Base-by-base conservation (phyloP, 768 basidiomycete genomes). In the Mycena alexandri region DNA sequence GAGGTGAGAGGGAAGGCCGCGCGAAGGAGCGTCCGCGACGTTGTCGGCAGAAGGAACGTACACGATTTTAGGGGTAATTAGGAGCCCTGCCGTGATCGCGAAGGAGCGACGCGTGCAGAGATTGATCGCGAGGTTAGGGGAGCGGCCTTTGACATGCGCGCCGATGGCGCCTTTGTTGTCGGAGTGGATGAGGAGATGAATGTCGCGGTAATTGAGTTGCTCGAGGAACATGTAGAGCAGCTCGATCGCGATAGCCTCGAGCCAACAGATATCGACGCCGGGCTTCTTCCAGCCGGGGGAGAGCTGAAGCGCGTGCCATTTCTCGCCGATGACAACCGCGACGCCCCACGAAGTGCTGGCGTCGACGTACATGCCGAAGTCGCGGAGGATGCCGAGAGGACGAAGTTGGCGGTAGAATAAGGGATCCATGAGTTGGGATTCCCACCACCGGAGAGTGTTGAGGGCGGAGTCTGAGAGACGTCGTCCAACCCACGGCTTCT, bases 101-200 rank as follows among this genome's bases (percentile, higher is more conserved):
- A 61, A 61, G 1, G 59, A 25, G 0, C 48, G 59, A 8, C 59
- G 38, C 24, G 38, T n/a, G 12, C 59, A 61, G 2, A 61, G 19
- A 7, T 61, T 61, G 16, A 61, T 41, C 17, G 24, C 59, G 11
- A 42, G 1, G 11, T 61, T 61, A 11, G 59, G 59, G 10, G 58
- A 60, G 2, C 47, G 21, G n/a, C 58, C 58, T 36, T 60, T 60
- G 24, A 16, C 24, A n/a, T 61, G 59, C 5, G 24, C 52, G 43
- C 61, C 43, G 52, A 63, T 63, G 16, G 61, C 51, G 25, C 50
- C 43, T 34, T 62, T 43, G 41, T 62, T 62, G 41, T 62, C 61
- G 5, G 61, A 62, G 3, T 16, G 61, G 11, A 63, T 24, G n/a
- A 46, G 42, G 8, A 63, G 3, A 16, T 55, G 61, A 4, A 63